These are phyloP conservation scores for Fusarium virguliforme DNA, from an alignment of 2,329 filamentous ascomycete genomes.

Conservation along the genomic window DNA sequence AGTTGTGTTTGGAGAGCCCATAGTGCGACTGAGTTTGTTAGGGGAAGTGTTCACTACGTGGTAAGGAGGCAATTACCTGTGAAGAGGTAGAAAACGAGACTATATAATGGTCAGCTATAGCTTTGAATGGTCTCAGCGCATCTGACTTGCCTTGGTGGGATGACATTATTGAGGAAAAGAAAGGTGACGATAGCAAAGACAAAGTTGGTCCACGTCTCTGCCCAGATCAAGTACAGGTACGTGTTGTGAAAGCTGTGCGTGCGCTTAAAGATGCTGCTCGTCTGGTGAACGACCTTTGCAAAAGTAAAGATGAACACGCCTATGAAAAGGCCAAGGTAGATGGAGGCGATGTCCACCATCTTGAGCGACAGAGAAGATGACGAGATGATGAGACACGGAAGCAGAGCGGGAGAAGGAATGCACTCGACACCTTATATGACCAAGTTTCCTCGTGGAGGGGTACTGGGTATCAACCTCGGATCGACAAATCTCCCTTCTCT, in stretches of 20 bases:
- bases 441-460: background rate
- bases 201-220: constrained; percentile 48
- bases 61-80: constrained; percentile 1
- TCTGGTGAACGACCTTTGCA: constrained; percentile 45
- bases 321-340: constrained; percentile 50
- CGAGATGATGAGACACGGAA: background rate
- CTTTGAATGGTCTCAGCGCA: accelerated
- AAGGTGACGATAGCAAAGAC: constrained; percentile 50
- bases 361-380: background rate
- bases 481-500: background rate
- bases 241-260: constrained; percentile 40
- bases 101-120: constrained; percentile 1
- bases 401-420: background rate
- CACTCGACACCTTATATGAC: constrained; percentile 1
- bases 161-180: constrained; percentile 44
- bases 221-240: constrained; percentile 52
- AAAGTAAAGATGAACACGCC: constrained; percentile 51
- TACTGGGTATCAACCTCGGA: background rate
- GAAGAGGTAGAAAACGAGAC: constrained; percentile 27
- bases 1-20: constrained; percentile 57
- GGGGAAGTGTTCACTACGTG: background rate
- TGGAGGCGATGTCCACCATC: constrained; percentile 44
- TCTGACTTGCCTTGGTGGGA: constrained; percentile 27
- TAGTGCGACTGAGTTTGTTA: constrained; percentile 16
- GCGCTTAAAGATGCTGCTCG: constrained; percentile 39